Evolutionary conservation across 257 asterid species (phyloP).

Genomic region (Solanum piurae): DNA sequence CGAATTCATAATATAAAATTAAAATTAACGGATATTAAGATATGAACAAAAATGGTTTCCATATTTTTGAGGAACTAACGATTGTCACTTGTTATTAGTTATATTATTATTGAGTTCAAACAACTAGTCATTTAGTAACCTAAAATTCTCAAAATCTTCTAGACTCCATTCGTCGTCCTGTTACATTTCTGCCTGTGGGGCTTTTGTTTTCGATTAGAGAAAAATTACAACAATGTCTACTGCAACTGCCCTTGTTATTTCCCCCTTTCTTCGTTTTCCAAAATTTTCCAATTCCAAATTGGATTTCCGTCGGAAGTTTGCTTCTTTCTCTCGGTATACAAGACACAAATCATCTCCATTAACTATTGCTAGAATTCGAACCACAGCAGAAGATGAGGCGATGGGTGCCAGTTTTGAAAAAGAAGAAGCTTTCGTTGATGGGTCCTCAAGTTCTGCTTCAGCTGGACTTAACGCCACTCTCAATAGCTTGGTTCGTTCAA

Average conservation of each 20-base stretch:
- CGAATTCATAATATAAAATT: not conserved
- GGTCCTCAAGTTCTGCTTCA: not conserved
- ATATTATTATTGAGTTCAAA: not conserved
- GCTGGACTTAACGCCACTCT: slow-evolving; percentile 2
- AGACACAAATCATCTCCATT: not conserved
- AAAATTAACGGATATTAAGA: not conserved
- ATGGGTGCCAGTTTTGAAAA: not conserved
- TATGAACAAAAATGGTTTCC: not conserved
- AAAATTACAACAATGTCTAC: not conserved
- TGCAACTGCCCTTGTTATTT: not conserved
- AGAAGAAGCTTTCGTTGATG: not conserved
- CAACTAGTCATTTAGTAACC: not conserved
- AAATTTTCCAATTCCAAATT: not conserved
- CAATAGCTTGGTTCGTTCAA: slow-evolving; percentile 6
- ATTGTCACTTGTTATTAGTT: not conserved
- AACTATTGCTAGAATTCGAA: not conserved
- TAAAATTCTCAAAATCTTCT: not conserved
- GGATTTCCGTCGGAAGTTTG: not conserved
- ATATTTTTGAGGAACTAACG: not conserved
- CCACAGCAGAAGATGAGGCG: not conserved
- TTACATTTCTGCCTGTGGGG: not conserved
- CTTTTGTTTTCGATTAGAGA: not conserved
- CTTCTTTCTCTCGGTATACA: not conserved
- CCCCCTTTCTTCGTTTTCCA: not conserved
- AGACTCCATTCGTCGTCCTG: not conserved